A percentile compares a stretch with the other conserved stretches of the same genome.
phyloP scores from a whole-genome alignment of 169 alveolate species.

The Plasmodium relictum region DNA sequence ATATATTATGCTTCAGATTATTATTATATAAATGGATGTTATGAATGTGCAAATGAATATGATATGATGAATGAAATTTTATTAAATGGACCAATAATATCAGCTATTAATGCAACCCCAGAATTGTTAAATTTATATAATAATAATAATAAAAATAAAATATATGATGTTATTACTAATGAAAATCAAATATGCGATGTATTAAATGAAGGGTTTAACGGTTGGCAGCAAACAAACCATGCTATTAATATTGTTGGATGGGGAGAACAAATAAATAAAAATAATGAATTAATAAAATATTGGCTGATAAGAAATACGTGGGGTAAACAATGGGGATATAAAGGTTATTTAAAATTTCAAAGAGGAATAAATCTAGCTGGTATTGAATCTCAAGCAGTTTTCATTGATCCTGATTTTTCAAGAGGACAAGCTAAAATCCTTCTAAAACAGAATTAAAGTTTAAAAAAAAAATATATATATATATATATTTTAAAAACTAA shows the following conservation, averaged over 20 bases:
- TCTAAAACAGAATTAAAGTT: not conserved
- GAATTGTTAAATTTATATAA: conserved; percentile 56
- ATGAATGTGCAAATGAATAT: conserved; percentile 87
- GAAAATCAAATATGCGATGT: conserved; percentile 89
- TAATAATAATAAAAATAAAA: conserved; percentile 30
- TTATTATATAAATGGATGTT: conserved; percentile 90
- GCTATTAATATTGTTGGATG: conserved; percentile 93
- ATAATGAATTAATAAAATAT: conserved; percentile 80
- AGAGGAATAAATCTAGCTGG: conserved; percentile 89
- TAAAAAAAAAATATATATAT: not conserved
- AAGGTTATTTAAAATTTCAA: conserved; percentile 86
- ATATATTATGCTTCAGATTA: conserved; percentile 81
- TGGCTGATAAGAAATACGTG: conserved; percentile 91
- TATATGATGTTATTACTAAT: conserved; percentile 78
- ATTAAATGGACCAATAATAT: conserved; percentile 89
- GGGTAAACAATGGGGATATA: conserved; percentile 89
- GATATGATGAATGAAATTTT: conserved; percentile 88
- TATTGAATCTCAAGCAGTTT: conserved; percentile 92
- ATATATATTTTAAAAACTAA: not conserved
- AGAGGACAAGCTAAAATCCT: conserved; percentile 82
- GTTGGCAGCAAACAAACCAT: conserved; percentile 94
- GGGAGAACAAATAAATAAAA: conserved; percentile 86
- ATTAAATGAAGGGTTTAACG: conserved; percentile 87
- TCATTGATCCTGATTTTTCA: conserved; percentile 89
- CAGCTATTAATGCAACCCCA: conserved; percentile 89